Base-by-base conservation (phyloP, 768 basidiomycete species). In the button mushroom (Agaricus bisporus) region DNA sequence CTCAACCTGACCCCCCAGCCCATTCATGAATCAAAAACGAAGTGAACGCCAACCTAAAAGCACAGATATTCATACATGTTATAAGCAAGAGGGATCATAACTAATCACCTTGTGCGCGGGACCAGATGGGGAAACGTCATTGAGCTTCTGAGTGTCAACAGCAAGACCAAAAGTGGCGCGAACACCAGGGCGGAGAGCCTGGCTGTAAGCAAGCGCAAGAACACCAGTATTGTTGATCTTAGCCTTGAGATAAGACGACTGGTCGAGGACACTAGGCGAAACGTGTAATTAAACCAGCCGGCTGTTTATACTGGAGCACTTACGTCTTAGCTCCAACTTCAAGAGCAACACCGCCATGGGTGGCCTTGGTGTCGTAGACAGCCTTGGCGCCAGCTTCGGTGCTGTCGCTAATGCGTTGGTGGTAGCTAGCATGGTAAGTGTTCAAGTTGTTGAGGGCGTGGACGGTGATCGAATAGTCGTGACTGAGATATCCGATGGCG, bases 171-270 rank as follows among this genome's bases (percentile, higher is more conserved):
- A 94, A 47, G 88, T 80, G 44, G 88, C 88, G 70, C 88, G 91
- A 64, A 98, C 90, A 64, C 94, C 94, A 48, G 91, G 91, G 60
- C 92, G 89, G 66, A 99, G 88, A 37, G 82, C 74, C 75, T 99
- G 95, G 48, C 93, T 95, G 76, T 93, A 94, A 60, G 87, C 86
- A 60, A 95, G 84, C 63, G 82, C 87, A 60, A 97, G 80, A 66
- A 95, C 80, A 78, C 95, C 95, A 55, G 83, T 69, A 75, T 95
- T 95, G 84, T 98, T 98, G 77, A 98, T 95, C 81, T 98, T 98
- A 61, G 94, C 91, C 81, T 99, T 98, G 74, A 98, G 80, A 66
- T 91, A 98, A 8, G 94, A 87, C 59, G 92, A 85, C 28, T 79
- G 71, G 74, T 98, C 94, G 58, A 95, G 85, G 75, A 85, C 85